Evolutionary conservation across 1,284 basidiomycete genomes (phyloP), one percentile per base, ranked within the genome.

Genomic region (Apiotrichum siamense): DNA sequence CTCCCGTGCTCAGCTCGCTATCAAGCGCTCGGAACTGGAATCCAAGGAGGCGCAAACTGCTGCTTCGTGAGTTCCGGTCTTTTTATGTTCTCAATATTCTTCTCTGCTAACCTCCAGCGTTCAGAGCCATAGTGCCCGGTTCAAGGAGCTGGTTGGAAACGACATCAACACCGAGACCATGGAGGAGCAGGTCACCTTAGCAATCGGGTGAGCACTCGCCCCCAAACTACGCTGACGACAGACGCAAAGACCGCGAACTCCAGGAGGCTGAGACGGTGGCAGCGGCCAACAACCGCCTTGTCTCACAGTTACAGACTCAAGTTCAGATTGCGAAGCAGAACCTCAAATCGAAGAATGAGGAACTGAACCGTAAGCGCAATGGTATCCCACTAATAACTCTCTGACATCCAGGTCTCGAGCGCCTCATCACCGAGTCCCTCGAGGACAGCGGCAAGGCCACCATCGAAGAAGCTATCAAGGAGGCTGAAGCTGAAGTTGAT

Each of bases 1-100:
- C 56, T 77, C 83, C 1, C 79, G 93, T 33, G 91, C 92, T 1
- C 85, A 84, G 61, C 73, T 97, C 40, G 82, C 85, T 35, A 69
- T 96, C 55, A 88, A 90, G 67, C 78, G 83, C 52, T 76, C 76
- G 0, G 88, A 92, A 57, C 67, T 83, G 29, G 80, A 78, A 64
- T 78, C 76, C 49, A 90, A 87, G 74, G 75, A 76, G 20, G 74
- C 75, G 17, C 85, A 88, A 38, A 76, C 89, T 15, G 75, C 80
- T 51, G 83, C 79, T 46, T 81, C 79, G 88, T 91, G 56, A 48
- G 84, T 78, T 18, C 3, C 23, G 17, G 15, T 31, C n/a, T n/a
- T n/a, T n/a, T n/a, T n/a, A n/a, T n/a, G n/a, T n/a, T n/a, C n/a
- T n/a, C n/a, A n/a, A n/a, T n/a, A n/a, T n/a, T n/a, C n/a, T n/a